Evolutionary conservation across 2,329 filamentous ascomycete species (phyloP), one percentile per base, ranked within the genome.

Genomic region (Diaporthe citrichinensis): DNA sequence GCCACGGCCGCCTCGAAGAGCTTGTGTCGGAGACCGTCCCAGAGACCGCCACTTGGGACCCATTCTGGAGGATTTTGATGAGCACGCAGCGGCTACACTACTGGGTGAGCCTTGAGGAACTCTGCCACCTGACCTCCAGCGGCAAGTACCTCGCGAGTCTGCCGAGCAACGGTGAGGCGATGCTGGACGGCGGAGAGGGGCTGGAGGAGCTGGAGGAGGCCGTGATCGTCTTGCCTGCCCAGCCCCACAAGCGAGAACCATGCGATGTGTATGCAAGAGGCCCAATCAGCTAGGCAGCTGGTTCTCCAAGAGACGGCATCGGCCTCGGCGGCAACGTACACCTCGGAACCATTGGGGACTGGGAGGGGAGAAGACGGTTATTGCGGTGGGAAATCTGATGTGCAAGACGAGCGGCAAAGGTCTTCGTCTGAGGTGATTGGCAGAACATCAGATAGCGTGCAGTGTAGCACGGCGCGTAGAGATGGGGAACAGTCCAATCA

Each of bases 381-480:
- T 67, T 61, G 68, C 55, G 62, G 75, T 72, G 73, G 62, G 72
- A 65, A 55, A 72, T 28, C 34, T 41, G 65, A 68, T 65, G 74
- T 61, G 69, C 74, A n/a, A 57, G 31, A 46, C 58, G 46, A 49
- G 73, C 76, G 72, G 65, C 74, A 77, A 59, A 34, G 44, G 39
- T 4, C 41, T 65, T 71, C 71, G 49, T 71, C 73, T 39, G 62
- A 75, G 69, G 57, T 77, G 76, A 75, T 75, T 77, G 76, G 73
- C 34, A 73, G 61, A 73, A 25, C 55, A 59, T 49, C 69, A 62
- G 55, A 75, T 57, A 75, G 73, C 72, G 65, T 72, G 73, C 53
- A 65, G 62, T 59, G 67, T 49, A 71, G 76, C 69, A 75, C 59
- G 76, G 76, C 76, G 76, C 73, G 71, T 77, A 77, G 62, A 73